phyloP scores from a whole-genome alignment of 371 early-diverging fungal species.

The Apophysomyces variabilis region DNA sequence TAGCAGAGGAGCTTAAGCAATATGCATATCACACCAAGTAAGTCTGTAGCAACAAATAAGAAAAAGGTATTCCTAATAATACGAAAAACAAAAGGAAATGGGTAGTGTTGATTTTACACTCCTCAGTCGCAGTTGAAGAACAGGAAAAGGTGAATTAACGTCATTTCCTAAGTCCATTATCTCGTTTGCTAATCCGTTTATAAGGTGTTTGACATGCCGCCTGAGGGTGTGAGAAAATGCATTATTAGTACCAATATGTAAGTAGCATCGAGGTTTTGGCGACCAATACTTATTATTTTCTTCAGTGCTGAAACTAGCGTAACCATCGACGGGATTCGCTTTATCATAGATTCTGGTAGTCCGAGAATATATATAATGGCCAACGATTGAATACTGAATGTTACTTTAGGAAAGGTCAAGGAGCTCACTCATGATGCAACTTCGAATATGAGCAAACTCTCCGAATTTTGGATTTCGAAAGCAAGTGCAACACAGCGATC shows the following conservation, averaged over 20 bases:
- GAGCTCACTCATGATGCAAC: slow-evolving; percentile 59
- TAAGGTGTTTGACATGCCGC: slow-evolving; percentile 50
- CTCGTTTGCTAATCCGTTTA: not conserved
- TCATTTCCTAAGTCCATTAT: not conserved
- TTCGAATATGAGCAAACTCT: slow-evolving; percentile 66
- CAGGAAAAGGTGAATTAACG: slow-evolving; percentile 47
- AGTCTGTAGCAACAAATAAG: not conserved
- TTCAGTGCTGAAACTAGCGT: slow-evolving; percentile 65
- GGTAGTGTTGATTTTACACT: slow-evolving; percentile 61
- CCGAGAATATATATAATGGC: slow-evolving; percentile 7
- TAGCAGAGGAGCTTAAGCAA: slow-evolving; percentile 51
- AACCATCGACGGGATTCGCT: slow-evolving; percentile 77
- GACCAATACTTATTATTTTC: not conserved
- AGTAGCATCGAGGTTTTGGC: not conserved
- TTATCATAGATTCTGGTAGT: slow-evolving; percentile 75
- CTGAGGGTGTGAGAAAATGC: slow-evolving; percentile 57
- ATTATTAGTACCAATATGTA: slow-evolving; percentile 72
- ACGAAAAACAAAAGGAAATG: slow-evolving; percentile 44
- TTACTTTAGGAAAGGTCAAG: slow-evolving; percentile 65
- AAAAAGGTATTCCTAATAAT: not conserved
- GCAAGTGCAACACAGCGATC: slow-evolving; percentile 85
- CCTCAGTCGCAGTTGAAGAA: slow-evolving; percentile 54
- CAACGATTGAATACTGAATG: slow-evolving; percentile 17
- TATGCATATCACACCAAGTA: slow-evolving; percentile 39
- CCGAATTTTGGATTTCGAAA: slow-evolving; percentile 65